phyloP scores from a whole-genome alignment of 31 red algal species.

The Odonthalia washingtoniensis region DNA sequence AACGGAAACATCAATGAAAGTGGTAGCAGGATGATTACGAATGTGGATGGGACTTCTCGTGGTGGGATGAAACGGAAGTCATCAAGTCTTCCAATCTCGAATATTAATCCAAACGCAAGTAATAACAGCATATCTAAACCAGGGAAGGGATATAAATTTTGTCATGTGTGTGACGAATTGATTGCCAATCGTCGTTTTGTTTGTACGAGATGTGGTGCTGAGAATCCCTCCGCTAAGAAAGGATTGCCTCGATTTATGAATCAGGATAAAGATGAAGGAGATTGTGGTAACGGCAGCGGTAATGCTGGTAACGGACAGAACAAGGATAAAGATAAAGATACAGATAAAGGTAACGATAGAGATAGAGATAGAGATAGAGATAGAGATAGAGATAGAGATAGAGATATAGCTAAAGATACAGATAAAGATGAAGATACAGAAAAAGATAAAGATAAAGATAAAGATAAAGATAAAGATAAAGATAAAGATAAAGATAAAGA shows the following conservation, averaged over 20 bases:
- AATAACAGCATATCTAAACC: slow-evolving; percentile 43
- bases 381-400: not conserved
- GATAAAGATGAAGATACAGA: not conserved
- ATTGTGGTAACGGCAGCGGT: no score
- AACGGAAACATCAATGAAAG: not conserved
- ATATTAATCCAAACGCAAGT: not conserved
- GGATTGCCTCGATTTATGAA: not conserved
- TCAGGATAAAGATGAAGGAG: no score
- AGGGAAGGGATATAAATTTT: slow-evolving; percentile 82
- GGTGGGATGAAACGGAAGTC: not conserved
- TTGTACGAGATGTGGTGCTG: slow-evolving; percentile 64
- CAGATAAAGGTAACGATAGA: not conserved
- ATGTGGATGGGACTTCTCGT: not conserved
- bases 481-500: not conserved
- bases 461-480: not conserved
- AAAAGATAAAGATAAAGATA: not conserved
- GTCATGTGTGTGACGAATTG: slow-evolving; percentile 57
- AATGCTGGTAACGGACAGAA: no score
- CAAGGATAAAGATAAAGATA: slow-evolving; percentile 31
- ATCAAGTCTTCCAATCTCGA: not conserved
- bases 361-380: not conserved
- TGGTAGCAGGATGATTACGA: no score
- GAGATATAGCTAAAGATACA: not conserved
- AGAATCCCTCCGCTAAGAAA: slow-evolving; percentile 72
- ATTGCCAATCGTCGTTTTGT: slow-evolving; percentile 76